Conservation (phyloP, 2,329 filamentous ascomycete genomes). For the Elsinoe ampelina region DNA sequence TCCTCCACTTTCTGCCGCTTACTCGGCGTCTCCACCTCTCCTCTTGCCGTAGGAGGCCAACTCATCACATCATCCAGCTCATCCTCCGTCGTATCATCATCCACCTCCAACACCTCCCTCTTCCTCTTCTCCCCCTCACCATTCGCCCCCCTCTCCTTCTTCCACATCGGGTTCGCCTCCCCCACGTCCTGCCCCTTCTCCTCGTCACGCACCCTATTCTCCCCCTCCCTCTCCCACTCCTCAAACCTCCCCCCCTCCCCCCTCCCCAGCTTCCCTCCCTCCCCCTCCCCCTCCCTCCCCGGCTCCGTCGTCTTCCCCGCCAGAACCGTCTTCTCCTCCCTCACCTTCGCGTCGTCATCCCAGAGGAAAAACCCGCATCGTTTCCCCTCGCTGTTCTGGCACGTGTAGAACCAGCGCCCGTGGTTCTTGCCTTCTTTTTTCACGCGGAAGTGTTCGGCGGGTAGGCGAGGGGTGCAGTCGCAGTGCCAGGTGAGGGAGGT, state of each 20-base stretch:
- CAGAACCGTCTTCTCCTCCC: constrained; percentile 40
- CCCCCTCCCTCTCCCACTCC: constrained; percentile 18
- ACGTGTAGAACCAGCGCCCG: constrained; percentile 46
- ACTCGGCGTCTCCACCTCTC: constrained; percentile 32
- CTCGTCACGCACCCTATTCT: constrained; percentile 21
- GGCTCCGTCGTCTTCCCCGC: constrained; percentile 37
- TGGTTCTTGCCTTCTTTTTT: constrained; percentile 50
- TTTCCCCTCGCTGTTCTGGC: constrained; percentile 39
- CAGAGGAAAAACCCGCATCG: constrained; percentile 52
- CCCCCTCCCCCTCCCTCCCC: constrained; percentile 20
- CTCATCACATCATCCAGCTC: constrained; percentile 28
- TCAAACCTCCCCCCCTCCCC: constrained; percentile 8
- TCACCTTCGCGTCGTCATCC: constrained; percentile 42
- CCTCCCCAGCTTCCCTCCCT: constrained; percentile 18
- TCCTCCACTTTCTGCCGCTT: constrained; percentile 32
- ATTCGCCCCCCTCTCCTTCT: constrained; percentile 33
- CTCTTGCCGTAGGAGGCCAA: constrained; percentile 26
- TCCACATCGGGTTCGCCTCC: background rate
- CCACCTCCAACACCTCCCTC: background rate
- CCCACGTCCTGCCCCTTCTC: constrained; percentile 13
- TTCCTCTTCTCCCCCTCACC: constrained; percentile 34
- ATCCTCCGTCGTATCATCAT: constrained; percentile 15
- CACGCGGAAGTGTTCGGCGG: constrained; percentile 46
- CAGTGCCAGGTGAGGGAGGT: constrained; percentile 39
- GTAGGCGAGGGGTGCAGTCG: constrained; percentile 47